Conservation (phyloP, 495 filamentous ascomycete genomes). For the Pseudoneurospora amorphoporcata region DNA sequence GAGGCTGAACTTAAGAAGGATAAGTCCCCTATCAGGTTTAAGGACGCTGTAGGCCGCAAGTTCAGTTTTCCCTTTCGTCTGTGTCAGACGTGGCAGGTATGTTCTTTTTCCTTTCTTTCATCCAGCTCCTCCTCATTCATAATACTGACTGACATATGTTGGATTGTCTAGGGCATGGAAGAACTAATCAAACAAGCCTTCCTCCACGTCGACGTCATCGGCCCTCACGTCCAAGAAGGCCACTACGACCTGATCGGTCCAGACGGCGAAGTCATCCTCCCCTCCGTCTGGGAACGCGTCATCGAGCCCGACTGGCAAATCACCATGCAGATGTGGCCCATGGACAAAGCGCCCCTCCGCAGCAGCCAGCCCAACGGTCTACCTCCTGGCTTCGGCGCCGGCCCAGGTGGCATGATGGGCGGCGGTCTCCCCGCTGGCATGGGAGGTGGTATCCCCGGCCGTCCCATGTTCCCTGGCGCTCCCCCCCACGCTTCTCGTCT, state of each 20-base stretch:
- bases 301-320: slow-evolving; percentile 81
- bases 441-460: background rate
- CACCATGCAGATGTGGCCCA: slow-evolving; percentile 97
- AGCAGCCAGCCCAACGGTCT: slow-evolving; percentile 9
- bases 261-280: slow-evolving; percentile 79
- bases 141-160: background rate
- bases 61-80: slow-evolving; percentile 77
- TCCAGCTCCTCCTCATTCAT: background rate
- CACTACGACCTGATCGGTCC: slow-evolving; percentile 80
- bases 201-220: slow-evolving; percentile 71
- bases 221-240: slow-evolving; percentile 70
- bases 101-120: slow-evolving; percentile 13
- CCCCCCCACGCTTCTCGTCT: background rate
- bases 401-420: background rate
- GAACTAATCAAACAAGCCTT: slow-evolving; percentile 82
- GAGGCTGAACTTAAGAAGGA: slow-evolving; percentile 43
- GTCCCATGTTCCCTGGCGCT: background rate
- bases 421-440: background rate
- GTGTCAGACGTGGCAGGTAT: slow-evolving; percentile 71
- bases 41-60: slow-evolving; percentile 76
- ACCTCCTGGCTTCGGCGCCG: background rate
- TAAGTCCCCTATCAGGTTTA: slow-evolving; percentile 61
- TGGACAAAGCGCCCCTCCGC: slow-evolving; percentile 36
- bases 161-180: slow-evolving; percentile 59
- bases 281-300: slow-evolving; percentile 77